phyloP scores from a whole-genome alignment of 73 alveolate genomes.

The Stentor roeselii region DNA sequence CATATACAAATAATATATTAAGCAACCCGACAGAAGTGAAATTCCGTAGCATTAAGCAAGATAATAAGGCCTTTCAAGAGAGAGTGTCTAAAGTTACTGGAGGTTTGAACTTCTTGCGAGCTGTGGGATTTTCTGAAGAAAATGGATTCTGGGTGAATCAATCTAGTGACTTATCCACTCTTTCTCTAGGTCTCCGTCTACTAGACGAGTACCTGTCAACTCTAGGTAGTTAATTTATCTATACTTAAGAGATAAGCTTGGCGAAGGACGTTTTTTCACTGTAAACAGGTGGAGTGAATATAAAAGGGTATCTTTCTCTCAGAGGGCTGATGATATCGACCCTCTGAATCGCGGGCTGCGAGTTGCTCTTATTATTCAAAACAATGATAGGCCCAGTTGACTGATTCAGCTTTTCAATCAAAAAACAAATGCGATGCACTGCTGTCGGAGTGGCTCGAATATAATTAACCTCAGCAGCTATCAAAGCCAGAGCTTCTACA shows the following conservation, averaged over 20 bases:
- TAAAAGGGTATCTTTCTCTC: too few species aligned
- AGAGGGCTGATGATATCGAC: too few species aligned
- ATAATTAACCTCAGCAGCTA: constrained; percentile 55
- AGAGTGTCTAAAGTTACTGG: constrained; percentile 67
- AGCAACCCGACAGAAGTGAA: constrained; percentile 61
- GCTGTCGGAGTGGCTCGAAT: too few species aligned
- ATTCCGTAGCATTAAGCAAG: constrained; percentile 50
- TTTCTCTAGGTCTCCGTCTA: neutral
- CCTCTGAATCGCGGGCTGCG: too few species aligned
- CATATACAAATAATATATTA: constrained; percentile 37
- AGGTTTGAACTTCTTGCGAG: constrained; percentile 54
- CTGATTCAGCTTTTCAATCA: too few species aligned
- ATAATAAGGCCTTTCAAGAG: constrained; percentile 55
- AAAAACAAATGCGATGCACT: too few species aligned
- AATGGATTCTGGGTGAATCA: constrained; percentile 28
- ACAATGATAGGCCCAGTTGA: too few species aligned
- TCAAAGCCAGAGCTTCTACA: constrained; percentile 66
- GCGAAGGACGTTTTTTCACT: too few species aligned
- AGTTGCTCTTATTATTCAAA: too few species aligned
- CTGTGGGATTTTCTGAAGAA: constrained; percentile 63
- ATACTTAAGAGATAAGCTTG: too few species aligned
- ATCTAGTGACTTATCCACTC: neutral
- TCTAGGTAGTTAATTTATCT: neutral
- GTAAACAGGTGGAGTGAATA: too few species aligned
- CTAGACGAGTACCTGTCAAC: neutral